Conservation (phyloP, 176 grass and related monocot genomes). For the Musa troglodytarum region DNA sequence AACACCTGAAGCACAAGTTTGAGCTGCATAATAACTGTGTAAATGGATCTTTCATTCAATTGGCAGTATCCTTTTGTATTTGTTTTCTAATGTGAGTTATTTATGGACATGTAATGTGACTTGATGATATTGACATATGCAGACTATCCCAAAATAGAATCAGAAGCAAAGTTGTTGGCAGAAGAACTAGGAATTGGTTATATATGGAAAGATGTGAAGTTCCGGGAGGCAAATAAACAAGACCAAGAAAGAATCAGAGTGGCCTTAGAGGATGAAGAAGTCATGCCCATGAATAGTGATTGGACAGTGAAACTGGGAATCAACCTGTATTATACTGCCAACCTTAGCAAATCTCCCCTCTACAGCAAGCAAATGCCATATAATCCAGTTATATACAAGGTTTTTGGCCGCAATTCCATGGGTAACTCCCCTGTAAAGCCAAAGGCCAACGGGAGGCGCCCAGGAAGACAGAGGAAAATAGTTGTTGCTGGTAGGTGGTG, state of each 20-base stretch:
- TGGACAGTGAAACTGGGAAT: constrained; percentile 94
- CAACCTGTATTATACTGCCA: constrained; percentile 93
- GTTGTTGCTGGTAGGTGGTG: constrained; percentile 69
- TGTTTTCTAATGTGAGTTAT: too few species aligned
- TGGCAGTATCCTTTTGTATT: too few species aligned
- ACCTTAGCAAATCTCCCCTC: constrained; percentile 74
- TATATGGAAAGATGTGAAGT: constrained; percentile 66
- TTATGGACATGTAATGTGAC: not conserved
- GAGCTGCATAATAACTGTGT: too few species aligned
- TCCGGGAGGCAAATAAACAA: constrained; percentile 43
- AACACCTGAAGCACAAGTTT: too few species aligned
- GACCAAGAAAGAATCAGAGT: constrained; percentile 50
- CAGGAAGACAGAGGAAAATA: constrained; percentile 55
- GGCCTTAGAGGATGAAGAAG: constrained; percentile 60
- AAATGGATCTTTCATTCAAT: too few species aligned
- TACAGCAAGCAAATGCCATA: constrained; percentile 85
- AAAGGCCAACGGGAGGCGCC: constrained; percentile 35
- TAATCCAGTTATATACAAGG: constrained; percentile 74
- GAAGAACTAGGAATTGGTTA: constrained; percentile 54
- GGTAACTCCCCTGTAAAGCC: constrained; percentile 36
- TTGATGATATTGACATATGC: constrained; percentile 22
- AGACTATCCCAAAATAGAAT: constrained; percentile 93
- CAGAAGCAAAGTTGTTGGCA: constrained; percentile 63
- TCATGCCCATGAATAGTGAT: constrained; percentile 60
- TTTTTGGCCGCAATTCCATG: constrained; percentile 50